Evolutionary conservation across 2,329 filamentous ascomycete genomes (phyloP), one percentile per base, ranked within the genome.

Genomic region (Verticillium longisporum): DNA sequence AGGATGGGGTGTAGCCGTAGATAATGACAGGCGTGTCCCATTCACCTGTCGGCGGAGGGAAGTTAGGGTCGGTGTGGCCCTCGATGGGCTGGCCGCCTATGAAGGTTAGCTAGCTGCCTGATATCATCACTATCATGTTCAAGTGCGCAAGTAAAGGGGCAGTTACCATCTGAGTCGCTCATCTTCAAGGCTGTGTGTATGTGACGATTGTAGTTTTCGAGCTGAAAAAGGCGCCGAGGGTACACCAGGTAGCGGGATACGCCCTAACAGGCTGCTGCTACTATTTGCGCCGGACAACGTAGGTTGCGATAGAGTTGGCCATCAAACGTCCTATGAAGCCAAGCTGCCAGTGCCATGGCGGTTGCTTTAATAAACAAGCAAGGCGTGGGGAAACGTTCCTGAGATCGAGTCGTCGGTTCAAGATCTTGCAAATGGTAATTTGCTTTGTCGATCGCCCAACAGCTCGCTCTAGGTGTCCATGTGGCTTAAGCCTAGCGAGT

Each of bases 61-160:
- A 83, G 68, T 80, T 75, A 36, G 81, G 81, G 66, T 84, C 80
- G 60, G 82, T 70, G 58, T 81, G 83, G 64, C 78, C 68, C 61
- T 71, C 34, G 15, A 65, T 62, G 9, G 62, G 61, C 54, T 60
- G 64, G 33, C 45, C 45, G 45, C 57, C 64, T 57, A 59, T 56
- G 34, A 2, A 13, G 37, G 34, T 36, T n/a, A n/a, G n/a, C n/a
- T 32, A 56, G 53, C 7, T 26, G 26, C 26, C 26, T 26, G 26
- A 26, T 26, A 26, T 26, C 1, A 4, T 26, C 26, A 4, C 26
- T 10, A 50, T 13, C 7, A n/a, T 59, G 41, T 67, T 13, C 59
- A 26, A 41, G 10, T 26, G 26, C 26, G 26, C 26, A 26, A 26
- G 34, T 37, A 14, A 9, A 33, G n/a, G 64, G n/a, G n/a, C n/a